These are phyloP conservation scores for Cudoniella acicularis DNA, from an alignment of 495 filamentous ascomycete species.

Conservation along the genomic window DNA sequence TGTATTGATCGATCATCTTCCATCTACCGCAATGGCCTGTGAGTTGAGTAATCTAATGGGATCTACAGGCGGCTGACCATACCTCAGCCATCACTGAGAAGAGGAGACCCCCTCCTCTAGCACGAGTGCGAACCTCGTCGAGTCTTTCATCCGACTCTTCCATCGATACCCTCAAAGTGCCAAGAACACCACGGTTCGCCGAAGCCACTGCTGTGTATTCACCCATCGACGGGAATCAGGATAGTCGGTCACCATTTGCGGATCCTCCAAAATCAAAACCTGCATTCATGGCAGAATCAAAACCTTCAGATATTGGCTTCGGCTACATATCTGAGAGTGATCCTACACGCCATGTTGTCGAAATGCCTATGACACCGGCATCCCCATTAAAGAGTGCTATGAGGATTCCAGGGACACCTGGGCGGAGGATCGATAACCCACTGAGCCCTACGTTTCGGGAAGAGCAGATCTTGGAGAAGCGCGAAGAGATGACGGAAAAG, in stretches of 20 bases:
- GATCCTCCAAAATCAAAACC: conserved; percentile 50
- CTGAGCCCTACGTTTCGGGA: conserved; percentile 87
- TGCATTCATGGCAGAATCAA: conserved; percentile 54
- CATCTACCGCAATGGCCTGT: conserved; percentile 10
- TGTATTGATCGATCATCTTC: not conserved
- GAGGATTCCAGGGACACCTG: conserved; percentile 77
- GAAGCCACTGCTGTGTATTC: conserved; percentile 88
- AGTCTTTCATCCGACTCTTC: conserved; percentile 49
- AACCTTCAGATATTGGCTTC: conserved; percentile 84
- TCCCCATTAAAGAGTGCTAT: conserved; percentile 83
- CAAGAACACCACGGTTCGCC: conserved; percentile 81
- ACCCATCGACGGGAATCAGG: conserved; percentile 59
- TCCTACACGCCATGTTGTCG: conserved; percentile 42
- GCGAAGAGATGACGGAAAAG: conserved; percentile 73
- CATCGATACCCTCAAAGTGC: conserved; percentile 56
- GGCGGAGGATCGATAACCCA: conserved; percentile 57
- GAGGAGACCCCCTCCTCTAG: conserved; percentile 46
- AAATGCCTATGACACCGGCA: conserved; percentile 59
- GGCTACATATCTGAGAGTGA: conserved; percentile 72
- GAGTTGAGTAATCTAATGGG: not conserved
- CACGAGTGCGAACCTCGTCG: conserved; percentile 41
- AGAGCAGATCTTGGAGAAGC: conserved; percentile 77
- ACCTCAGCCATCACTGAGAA: conserved; percentile 36
- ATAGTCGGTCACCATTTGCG: conserved; percentile 61
- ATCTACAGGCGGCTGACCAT: conserved; percentile 19